Conservation (phyloP, 176 grass and related monocot genomes). For the Eragrostis nindensis region DNA sequence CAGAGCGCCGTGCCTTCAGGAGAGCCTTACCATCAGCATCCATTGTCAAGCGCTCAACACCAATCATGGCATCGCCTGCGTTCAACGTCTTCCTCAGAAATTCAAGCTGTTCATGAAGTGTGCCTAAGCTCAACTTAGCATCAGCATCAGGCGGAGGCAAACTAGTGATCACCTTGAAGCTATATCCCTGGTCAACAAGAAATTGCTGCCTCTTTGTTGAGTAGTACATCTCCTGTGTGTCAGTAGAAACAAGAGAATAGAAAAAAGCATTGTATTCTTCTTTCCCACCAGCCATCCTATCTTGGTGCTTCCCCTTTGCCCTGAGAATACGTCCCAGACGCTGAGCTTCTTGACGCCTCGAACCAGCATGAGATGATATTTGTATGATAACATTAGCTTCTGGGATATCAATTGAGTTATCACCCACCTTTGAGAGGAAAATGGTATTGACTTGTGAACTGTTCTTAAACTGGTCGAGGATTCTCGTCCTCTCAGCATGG, state of each 20-base stretch:
- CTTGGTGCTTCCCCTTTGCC: slow-evolving; percentile 96
- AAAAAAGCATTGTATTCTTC: slow-evolving; percentile 99
- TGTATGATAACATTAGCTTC: slow-evolving; percentile 99
- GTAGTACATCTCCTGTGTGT: slow-evolving; percentile 99
- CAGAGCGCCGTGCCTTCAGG: slow-evolving; percentile 62
- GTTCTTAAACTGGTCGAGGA: slow-evolving; percentile 91
- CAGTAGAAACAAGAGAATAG: slow-evolving; percentile 98
- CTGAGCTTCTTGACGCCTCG: slow-evolving; percentile 97
- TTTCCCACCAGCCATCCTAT: slow-evolving; percentile 97
- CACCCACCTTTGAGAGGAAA: slow-evolving; percentile 99
- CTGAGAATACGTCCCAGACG: slow-evolving; percentile 99
- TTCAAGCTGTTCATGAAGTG: slow-evolving; percentile 83
- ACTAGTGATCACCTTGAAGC: slow-evolving; percentile 98
- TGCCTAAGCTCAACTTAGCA: slow-evolving; percentile 62
- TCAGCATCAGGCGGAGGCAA: slow-evolving; percentile 70
- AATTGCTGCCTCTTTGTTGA: slow-evolving; percentile 99
- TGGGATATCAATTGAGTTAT: slow-evolving; percentile 99
- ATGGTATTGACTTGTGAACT: slow-evolving; percentile 85
- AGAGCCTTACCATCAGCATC: slow-evolving; percentile 91
- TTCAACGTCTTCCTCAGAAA: slow-evolving; percentile 75
- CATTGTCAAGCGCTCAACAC: slow-evolving; percentile 87
- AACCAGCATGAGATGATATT: slow-evolving; percentile 98
- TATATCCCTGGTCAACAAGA: slow-evolving; percentile 98
- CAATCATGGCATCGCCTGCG: slow-evolving; percentile 90
- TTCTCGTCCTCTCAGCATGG: slow-evolving; percentile 88